Conservation (phyloP, 768 basidiomycete species). For the Termitomyces sp. region DNA sequence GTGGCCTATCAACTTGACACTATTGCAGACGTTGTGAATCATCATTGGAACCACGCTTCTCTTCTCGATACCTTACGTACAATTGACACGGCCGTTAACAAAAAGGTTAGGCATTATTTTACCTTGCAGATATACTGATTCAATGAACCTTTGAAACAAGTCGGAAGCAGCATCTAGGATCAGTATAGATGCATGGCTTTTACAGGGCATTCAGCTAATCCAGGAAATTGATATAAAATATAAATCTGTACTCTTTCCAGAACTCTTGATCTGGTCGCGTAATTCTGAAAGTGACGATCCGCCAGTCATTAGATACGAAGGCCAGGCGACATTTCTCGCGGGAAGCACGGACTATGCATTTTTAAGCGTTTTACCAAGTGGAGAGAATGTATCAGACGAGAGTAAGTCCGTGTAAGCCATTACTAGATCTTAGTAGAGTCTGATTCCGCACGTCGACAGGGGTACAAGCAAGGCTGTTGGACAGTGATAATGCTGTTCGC, state of each 20-base stretch:
- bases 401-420: background rate
- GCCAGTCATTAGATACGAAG: background rate
- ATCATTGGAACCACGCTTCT: background rate
- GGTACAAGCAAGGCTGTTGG: background rate
- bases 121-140: background rate
- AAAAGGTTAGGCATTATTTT: background rate
- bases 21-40: background rate
- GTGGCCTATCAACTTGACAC: background rate
- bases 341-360: background rate
- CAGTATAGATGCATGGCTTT: background rate
- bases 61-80: background rate
- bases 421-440: background rate
- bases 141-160: background rate
- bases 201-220: background rate
- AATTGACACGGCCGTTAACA: background rate
- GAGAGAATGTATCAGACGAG: accelerated
- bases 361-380: background rate
- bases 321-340: background rate
- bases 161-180: background rate
- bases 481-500: background rate
- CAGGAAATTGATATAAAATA: background rate
- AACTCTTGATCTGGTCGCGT: background rate
- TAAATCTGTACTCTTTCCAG: background rate
- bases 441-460: background rate
- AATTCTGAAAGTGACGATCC: background rate